These are phyloP conservation scores for Metrosideros polymorpha DNA, from an alignment of 441 rosid genomes.

Conservation along the genomic window DNA sequence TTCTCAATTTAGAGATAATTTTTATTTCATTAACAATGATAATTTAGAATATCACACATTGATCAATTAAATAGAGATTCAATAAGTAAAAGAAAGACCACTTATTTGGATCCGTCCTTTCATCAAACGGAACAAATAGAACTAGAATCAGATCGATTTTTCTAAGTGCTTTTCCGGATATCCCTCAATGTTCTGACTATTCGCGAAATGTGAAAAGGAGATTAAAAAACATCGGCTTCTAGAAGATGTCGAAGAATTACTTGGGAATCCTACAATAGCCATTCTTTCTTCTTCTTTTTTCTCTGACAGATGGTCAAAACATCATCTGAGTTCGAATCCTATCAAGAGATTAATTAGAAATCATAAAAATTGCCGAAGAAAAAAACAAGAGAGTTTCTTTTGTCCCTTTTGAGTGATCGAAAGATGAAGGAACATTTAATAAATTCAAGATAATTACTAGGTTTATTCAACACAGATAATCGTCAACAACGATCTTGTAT, in stretches of 20 bases:
- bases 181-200: not conserved
- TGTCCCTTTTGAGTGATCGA: not conserved
- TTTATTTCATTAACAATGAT: not conserved
- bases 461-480: not conserved
- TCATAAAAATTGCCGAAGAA: too few species aligned
- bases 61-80: not conserved
- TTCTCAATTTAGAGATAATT: accelerated
- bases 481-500: not conserved
- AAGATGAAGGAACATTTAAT: not conserved
- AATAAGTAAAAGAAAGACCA: accelerated
- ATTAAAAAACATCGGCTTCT: not conserved
- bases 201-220: not conserved
- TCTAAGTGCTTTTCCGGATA: not conserved
- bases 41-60: not conserved
- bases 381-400: not conserved
- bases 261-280: accelerated
- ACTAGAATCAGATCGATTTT: too few species aligned
- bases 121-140: accelerated
- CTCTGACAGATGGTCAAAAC: accelerated
- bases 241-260: not conserved
- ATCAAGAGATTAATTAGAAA: too few species aligned
- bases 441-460: not conserved
- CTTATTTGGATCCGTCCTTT: not conserved
- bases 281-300: accelerated
- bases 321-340: too few species aligned